Evolutionary conservation across 179 eudicot genomes (phyloP).

Genomic region (Beta lomatogona): DNA sequence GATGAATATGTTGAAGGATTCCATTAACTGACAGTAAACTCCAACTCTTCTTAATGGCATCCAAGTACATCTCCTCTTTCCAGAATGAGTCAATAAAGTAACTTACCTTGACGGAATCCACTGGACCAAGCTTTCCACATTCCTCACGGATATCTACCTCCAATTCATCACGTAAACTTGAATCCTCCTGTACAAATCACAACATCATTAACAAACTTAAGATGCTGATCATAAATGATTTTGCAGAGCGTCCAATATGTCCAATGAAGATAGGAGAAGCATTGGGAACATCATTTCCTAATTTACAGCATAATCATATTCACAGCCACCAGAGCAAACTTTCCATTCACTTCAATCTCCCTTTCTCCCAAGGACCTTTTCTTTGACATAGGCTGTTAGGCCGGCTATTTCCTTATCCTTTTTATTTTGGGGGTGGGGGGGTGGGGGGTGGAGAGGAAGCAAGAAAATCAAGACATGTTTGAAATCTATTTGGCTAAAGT

Average conservation of each 20-base stretch:
- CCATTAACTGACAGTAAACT: not conserved
- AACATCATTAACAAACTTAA: constrained; percentile 25
- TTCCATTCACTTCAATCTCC: not conserved
- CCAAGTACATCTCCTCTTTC: not conserved
- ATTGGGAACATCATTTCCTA: not conserved
- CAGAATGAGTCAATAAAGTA: constrained; percentile 6
- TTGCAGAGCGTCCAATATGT: not conserved
- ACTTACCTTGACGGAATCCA: constrained; percentile 84
- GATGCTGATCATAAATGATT: not conserved
- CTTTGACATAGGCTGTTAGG: too few species aligned
- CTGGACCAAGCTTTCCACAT: constrained; percentile 76
- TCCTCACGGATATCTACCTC: constrained; percentile 88
- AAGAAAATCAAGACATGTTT: not conserved
- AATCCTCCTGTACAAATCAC: constrained; percentile 60
- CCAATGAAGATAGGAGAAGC: not conserved
- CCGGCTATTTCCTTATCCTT: too few species aligned
- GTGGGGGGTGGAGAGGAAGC: not conserved
- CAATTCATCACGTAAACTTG: constrained; percentile 59
- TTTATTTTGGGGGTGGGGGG: not conserved
- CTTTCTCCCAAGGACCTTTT: not conserved
- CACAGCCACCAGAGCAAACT: not conserved
- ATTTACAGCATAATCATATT: not conserved
- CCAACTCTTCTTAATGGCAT: not conserved
- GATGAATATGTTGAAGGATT: not conserved
- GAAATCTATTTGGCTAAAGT: not conserved